Evolutionary conservation across 768 basidiomycete species (phyloP).

Genomic region (Serendipita sp.): DNA sequence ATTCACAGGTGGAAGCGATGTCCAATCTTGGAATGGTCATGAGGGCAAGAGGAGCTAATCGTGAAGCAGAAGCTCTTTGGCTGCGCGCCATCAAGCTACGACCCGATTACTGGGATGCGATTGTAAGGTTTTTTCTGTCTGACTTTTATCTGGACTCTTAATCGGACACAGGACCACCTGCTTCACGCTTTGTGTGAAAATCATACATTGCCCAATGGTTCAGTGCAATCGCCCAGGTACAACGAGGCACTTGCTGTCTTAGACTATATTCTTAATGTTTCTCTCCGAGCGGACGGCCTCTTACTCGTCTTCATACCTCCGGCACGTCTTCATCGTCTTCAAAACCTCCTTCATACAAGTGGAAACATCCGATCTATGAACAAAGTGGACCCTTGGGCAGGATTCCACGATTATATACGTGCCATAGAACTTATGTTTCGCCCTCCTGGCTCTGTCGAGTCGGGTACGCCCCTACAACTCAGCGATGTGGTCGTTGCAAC

Average conservation of each 20-base stretch:
- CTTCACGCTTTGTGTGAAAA: constrained; percentile 19
- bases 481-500: constrained; percentile 27
- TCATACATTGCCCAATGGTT: neutral
- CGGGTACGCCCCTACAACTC: constrained; percentile 17
- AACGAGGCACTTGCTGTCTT: constrained; percentile 22
- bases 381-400: constrained; percentile 16
- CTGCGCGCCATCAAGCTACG: constrained; percentile 23
- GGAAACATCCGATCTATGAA: constrained; percentile 23
- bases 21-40: constrained; percentile 26
- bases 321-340: constrained; percentile 27
- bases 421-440: constrained; percentile 29
- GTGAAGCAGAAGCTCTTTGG: constrained; percentile 27
- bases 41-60: constrained; percentile 20
- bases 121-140: constrained; percentile 13
- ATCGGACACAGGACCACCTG: constrained; percentile 21
- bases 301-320: constrained; percentile 16
- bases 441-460: constrained; percentile 16
- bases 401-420: constrained; percentile 23
- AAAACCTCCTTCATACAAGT: constrained; percentile 30
- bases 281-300: constrained; percentile 15
- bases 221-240: constrained; percentile 14
- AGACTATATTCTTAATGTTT: constrained; percentile 20
- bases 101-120: constrained; percentile 23
- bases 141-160: neutral
- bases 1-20: constrained; percentile 26